A percentile compares a stretch with the other conserved stretches of the same genome.
These are phyloP conservation scores for Boletus rubroflammeus DNA, from an alignment of 768 basidiomycete species.

Conservation along the genomic window DNA sequence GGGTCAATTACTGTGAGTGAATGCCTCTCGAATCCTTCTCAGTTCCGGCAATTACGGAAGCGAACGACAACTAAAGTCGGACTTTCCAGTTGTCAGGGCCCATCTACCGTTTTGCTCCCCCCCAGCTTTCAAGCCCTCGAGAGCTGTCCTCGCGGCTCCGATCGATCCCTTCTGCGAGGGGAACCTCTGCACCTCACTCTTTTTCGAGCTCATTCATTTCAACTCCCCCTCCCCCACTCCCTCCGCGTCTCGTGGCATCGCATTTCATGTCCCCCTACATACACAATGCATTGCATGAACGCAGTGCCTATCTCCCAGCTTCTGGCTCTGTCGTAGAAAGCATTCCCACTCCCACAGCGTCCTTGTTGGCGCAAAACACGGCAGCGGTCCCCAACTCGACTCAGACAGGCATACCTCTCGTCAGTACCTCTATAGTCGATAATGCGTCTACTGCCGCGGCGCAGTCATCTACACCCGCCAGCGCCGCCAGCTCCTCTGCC, in stretches of 20 bases:
- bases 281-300: slow-evolving; percentile 11
- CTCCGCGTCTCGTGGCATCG: background rate
- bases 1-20: slow-evolving; percentile 14
- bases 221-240: background rate
- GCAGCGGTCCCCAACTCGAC: background rate
- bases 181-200: slow-evolving; percentile 12
- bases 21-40: background rate
- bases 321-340: slow-evolving; percentile 26
- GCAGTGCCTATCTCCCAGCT: slow-evolving; percentile 9
- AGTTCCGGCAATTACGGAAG: slow-evolving; percentile 5
- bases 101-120: background rate
- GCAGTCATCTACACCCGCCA: slow-evolving; percentile 9
- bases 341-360: slow-evolving; percentile 25
- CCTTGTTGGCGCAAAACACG: slow-evolving; percentile 23
- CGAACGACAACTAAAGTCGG: slow-evolving; percentile 17
- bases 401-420: slow-evolving; percentile 15
- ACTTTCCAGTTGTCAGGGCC: slow-evolving; percentile 2
- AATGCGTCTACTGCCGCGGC: background rate
- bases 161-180: slow-evolving; percentile 26
- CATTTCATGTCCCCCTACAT: slow-evolving; percentile 16
- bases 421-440: background rate
- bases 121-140: background rate
- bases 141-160: background rate
- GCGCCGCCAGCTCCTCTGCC: slow-evolving; percentile 1
- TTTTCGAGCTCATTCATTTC: slow-evolving; percentile 16